Evolutionary conservation across 2,329 filamentous ascomycete species (phyloP), one percentile per base, ranked within the genome.

Genomic region (Cyphellophora europaea): DNA sequence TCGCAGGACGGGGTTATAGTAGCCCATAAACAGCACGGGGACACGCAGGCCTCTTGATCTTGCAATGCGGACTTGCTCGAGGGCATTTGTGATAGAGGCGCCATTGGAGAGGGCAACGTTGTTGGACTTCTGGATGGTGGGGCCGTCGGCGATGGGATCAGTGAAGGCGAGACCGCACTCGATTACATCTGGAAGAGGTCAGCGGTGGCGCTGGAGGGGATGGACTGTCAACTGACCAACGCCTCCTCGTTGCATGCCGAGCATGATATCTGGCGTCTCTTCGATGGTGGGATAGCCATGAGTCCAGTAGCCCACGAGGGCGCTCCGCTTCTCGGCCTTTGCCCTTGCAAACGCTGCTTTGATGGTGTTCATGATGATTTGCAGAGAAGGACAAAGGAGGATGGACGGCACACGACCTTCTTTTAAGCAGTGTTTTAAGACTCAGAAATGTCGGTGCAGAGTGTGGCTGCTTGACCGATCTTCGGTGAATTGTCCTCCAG

Each of bases 161-260:
- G 89, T 95, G 66, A 98, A 98, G 34, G 91, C 91, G 37, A 94
- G 79, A 44, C 89, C 91, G 49, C 98, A 77, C 62, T 98, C 91
- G 53, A 98, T 93, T 41, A 98, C 69, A 60, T 98, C 91, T 86
- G 49, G 17, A 27, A 27, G 43, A 49, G 37, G 30, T 34, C n/a
- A 37, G 31, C 12, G 17, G n/a, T 11, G 6, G 11, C 17, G 19
- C 30, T 18, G 4, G 3, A 5, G 25, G 8, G 13, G 12, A 18
- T 30, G 13, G 18, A 32, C 4, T 15, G n/a, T 8, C 10, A 13
- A 56, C 71, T 50, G 67, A 91, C 85, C 85, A 52, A 89, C 80
- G 49, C 91, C 91, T 54, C 91, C 91, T 57, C 80, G 85, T 65
- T 98, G 84, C 75, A 98, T 81, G 27, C 77, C 84, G 45, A 98